Evolutionary conservation across 2,329 filamentous ascomycete genomes (phyloP).

Genomic region (Kalmusia sp.): DNA sequence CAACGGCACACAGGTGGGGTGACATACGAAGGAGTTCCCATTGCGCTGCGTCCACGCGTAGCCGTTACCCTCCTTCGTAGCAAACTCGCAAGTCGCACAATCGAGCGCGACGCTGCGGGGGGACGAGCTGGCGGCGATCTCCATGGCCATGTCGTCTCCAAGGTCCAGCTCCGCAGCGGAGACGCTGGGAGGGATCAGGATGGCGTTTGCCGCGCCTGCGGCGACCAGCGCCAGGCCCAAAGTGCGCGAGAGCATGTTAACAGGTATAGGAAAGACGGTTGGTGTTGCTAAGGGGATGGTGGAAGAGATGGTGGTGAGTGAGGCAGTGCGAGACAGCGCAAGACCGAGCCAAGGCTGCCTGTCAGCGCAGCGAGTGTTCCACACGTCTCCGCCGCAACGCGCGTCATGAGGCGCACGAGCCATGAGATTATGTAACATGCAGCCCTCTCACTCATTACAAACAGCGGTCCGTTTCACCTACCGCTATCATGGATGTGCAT

Average conservation of each 20-base stretch:
- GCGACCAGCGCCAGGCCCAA: slow-evolving; percentile 47
- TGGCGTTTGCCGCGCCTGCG: slow-evolving; percentile 33
- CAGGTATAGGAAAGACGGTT: slow-evolving; percentile 20
- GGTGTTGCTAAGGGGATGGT: slow-evolving; percentile 14
- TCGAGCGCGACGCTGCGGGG: slow-evolving; percentile 42
- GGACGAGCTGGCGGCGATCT: slow-evolving; percentile 41
- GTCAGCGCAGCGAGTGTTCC: neutral
- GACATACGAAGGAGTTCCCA: slow-evolving; percentile 46
- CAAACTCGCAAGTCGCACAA: slow-evolving; percentile 43
- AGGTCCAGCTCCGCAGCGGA: slow-evolving; percentile 34
- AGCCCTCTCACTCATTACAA: neutral
- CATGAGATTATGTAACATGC: too few species aligned
- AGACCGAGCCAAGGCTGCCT: slow-evolving; percentile 1
- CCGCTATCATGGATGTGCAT: too few species aligned
- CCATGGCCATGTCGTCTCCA: slow-evolving; percentile 38
- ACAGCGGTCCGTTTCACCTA: slow-evolving; percentile 3
- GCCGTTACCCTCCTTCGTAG: slow-evolving; percentile 26
- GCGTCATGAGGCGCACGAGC: neutral
- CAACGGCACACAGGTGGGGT: slow-evolving; percentile 2
- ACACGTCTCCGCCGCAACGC: neutral
- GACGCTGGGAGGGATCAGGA: slow-evolving; percentile 44
- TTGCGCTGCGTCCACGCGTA: slow-evolving; percentile 37
- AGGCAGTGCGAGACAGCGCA: slow-evolving; percentile 13
- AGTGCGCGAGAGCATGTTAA: slow-evolving; percentile 38
- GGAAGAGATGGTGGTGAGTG: slow-evolving; percentile 18